These are phyloP conservation scores for Coix lacrymajobi DNA, from an alignment of 176 grass and related monocot species.

Conservation along the genomic window DNA sequence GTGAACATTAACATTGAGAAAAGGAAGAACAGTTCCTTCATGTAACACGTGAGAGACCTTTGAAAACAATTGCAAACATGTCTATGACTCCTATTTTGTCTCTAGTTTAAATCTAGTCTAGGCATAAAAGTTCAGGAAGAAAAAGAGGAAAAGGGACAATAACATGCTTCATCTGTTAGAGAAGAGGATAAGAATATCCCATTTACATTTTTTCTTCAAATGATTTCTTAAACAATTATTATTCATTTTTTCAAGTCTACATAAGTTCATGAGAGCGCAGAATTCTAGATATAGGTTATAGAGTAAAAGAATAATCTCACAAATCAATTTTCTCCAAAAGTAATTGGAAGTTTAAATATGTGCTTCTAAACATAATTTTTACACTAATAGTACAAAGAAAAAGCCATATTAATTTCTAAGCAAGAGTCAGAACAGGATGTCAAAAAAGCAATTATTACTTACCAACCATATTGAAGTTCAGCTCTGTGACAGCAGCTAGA, in stretches of 20 bases:
- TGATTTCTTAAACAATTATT: not conserved
- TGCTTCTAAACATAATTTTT: not conserved
- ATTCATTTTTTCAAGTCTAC: not conserved
- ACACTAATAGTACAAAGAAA: not conserved
- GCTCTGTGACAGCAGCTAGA: conserved; percentile 76
- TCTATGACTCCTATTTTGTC: not conserved
- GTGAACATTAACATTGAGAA: conserved; percentile 21
- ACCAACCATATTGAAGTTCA: conserved; percentile 94
- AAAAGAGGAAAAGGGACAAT: not conserved
- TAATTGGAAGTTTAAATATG: not conserved
- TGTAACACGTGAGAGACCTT: not conserved
- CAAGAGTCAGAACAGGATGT: not conserved
- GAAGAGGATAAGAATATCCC: not conserved
- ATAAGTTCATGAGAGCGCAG: not conserved
- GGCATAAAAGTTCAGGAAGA: not conserved
- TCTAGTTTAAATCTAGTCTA: not conserved
- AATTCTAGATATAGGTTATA: not conserved
- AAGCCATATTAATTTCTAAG: not conserved
- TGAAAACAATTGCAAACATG: conserved; percentile 13
- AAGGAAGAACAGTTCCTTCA: not conserved
- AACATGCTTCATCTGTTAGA: not conserved
- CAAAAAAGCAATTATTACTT: conserved; percentile 29
- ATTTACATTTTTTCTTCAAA: not conserved
- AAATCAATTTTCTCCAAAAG: not conserved
- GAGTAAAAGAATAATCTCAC: not conserved